Percentiles rank a stretch among this genome's conserved stretches.
phyloP scores from a whole-genome alignment of 1,139 yeast genomes.

The Yamadazyma atmosphaerica region DNA sequence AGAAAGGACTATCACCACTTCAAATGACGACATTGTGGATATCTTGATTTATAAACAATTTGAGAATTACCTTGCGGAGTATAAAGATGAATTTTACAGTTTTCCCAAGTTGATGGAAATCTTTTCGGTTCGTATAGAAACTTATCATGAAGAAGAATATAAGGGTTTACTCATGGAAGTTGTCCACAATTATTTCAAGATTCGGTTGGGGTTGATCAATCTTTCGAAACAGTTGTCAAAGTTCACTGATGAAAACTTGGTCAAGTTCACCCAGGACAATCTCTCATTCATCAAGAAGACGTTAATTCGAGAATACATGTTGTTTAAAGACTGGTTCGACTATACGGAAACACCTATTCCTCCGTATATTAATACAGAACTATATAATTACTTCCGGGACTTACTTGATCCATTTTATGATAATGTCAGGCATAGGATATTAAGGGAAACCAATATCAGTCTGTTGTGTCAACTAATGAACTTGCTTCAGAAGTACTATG shows the following conservation, averaged over 20 bases:
- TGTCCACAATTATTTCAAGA: slow-evolving; percentile 58
- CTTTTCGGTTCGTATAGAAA: slow-evolving; percentile 48
- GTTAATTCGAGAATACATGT: slow-evolving; percentile 58
- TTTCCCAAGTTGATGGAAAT: slow-evolving; percentile 51
- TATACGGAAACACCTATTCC: slow-evolving; percentile 15
- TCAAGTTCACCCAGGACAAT: slow-evolving; percentile 59
- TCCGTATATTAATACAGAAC: slow-evolving; percentile 26
- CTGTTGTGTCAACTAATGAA: slow-evolving; percentile 75
- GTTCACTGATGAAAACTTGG: slow-evolving; percentile 30
- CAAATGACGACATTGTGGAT: slow-evolving; percentile 14
- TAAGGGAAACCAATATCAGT: slow-evolving; percentile 67
- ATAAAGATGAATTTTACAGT: slow-evolving; percentile 21
- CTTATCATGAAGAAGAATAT: slow-evolving; percentile 61
- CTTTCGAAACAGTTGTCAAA: slow-evolving; percentile 25
- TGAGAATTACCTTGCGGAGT: slow-evolving; percentile 27
- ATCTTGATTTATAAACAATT: slow-evolving; percentile 54
- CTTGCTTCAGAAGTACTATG: slow-evolving; percentile 66
- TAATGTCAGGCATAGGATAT: slow-evolving; percentile 58
- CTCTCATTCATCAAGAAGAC: slow-evolving; percentile 59
- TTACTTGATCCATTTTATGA: slow-evolving; percentile 80
- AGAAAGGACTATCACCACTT: slow-evolving; percentile 41
- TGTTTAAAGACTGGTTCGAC: slow-evolving; percentile 57
- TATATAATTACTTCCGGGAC: slow-evolving; percentile 58
- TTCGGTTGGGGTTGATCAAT: slow-evolving; percentile 49
- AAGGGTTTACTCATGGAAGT: slow-evolving; percentile 70